Evolutionary conservation across 2,329 filamentous ascomycete species (phyloP).

Genomic region (Trichoderma sp.): DNA sequence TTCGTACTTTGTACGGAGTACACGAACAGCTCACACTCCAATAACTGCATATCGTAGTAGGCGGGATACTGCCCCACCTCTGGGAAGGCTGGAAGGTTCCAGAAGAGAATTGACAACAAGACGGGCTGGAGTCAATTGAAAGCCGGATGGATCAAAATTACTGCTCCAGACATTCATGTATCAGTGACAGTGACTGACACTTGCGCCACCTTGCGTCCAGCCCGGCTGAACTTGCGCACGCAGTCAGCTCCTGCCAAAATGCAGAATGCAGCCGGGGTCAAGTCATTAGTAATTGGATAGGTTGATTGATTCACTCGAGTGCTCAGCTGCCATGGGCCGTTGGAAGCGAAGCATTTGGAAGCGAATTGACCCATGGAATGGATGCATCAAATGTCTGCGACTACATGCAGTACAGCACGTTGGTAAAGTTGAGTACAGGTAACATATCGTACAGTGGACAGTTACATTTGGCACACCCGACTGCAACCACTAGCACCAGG

Average conservation of each 20-base stretch:
- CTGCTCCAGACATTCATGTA: background rate
- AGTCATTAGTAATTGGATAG: background rate
- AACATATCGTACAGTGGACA: background rate
- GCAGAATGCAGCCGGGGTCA: background rate
- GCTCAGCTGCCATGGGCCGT: background rate
- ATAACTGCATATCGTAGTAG: background rate
- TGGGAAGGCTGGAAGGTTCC: constrained; percentile 31
- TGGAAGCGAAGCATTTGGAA: background rate
- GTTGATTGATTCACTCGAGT: background rate
- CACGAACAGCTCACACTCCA: background rate
- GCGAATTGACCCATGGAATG: background rate
- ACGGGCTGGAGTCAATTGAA: background rate
- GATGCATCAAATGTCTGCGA: background rate
- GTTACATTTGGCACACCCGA: background rate
- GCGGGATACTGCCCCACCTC: background rate
- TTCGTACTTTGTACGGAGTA: background rate
- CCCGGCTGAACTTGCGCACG: background rate
- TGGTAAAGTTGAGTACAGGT: background rate
- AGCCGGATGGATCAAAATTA: background rate
- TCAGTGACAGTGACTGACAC: background rate
- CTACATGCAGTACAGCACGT: background rate
- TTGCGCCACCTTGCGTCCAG: background rate
- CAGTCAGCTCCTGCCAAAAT: background rate
- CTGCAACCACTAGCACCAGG: background rate
- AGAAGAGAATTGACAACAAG: constrained; percentile 33